Evolutionary conservation across 2,329 filamentous ascomycete genomes (phyloP), one percentile per base, ranked within the genome.

Genomic region (Scopulariopsis brevicaulis): DNA sequence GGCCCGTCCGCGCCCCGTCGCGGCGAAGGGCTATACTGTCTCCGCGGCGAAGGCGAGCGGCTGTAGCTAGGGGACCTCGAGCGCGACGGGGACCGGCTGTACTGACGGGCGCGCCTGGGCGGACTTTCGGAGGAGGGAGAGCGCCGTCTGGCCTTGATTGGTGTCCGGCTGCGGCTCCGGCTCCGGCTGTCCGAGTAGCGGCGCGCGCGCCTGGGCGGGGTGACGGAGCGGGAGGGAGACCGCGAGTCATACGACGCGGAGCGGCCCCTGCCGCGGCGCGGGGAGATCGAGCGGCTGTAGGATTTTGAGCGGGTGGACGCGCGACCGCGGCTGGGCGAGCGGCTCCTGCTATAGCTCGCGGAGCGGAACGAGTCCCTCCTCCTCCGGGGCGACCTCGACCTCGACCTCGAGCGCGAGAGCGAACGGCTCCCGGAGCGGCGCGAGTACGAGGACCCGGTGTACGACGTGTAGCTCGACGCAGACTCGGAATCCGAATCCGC

Each of bases 401-500:
- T 65, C 40, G 65, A 54, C 69, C 14, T 67, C 69, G 58, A 32
- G 28, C 28, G 28, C 28, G 28, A 32, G 28, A 32, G 28, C 28
- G 28, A 32, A 8, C 28, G 79, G 79, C 37, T 40, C 37, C 71
- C 69, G 37, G 77, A 78, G 55, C 76, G 70, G 2, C 77, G 77
- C 3, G 80, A 84, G 68, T 82, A 82, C 14, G 80, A 83, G 6
- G 82, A 84, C 52, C 80, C 78, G 0, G 80, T 82, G 67, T 89
- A 89, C 22, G 87, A 90, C 0, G 86, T 90, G 67, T 91, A 93
- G 71, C 87, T 90, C 10, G 86, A 90, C 11, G 85, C 83, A 0
- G 86, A 90, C 10, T 85, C 83, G 0, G 86, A 90, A 53, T 89
- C 86, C 0, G 85, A 85, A 60, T 86, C 84, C 0, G 85, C 86